Evolutionary conservation across 345 rosid species (phyloP).

Genomic region (Eucalyptus melliodora): DNA sequence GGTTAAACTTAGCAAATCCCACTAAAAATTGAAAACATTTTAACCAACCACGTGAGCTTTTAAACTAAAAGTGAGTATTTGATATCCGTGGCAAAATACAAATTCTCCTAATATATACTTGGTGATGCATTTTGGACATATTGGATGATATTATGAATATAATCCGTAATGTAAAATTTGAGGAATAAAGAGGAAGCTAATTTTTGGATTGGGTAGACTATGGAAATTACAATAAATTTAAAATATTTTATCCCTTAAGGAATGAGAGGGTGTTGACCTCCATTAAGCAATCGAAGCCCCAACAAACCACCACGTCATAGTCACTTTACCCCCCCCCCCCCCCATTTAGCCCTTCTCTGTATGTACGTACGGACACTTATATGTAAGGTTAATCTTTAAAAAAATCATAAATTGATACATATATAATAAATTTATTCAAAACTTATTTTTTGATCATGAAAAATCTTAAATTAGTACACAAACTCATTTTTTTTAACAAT

Average conservation of each 20-base stretch:
- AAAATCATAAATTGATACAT: too few relatives aligned
- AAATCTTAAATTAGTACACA: too few relatives aligned
- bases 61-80: not conserved
- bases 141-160: not conserved
- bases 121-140: not conserved
- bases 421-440: too few relatives aligned
- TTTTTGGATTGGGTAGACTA: not conserved
- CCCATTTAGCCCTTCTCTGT: not conserved
- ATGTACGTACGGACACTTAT: fast-evolving
- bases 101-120: not conserved
- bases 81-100: not conserved
- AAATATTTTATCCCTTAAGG: not conserved
- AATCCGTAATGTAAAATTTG: not conserved
- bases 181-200: not conserved
- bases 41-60: not conserved
- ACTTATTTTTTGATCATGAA: too few relatives aligned
- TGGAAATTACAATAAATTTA: not conserved
- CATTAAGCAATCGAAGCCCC: not conserved
- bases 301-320: not conserved
- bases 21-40: not conserved
- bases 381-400: too few relatives aligned
- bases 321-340: not conserved
- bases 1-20: not conserved
- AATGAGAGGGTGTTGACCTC: not conserved
- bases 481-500: too few relatives aligned